Evolutionary conservation across 2,329 filamentous ascomycete species (phyloP).

Genomic region (Pseudophaeomoniella oleicola): DNA sequence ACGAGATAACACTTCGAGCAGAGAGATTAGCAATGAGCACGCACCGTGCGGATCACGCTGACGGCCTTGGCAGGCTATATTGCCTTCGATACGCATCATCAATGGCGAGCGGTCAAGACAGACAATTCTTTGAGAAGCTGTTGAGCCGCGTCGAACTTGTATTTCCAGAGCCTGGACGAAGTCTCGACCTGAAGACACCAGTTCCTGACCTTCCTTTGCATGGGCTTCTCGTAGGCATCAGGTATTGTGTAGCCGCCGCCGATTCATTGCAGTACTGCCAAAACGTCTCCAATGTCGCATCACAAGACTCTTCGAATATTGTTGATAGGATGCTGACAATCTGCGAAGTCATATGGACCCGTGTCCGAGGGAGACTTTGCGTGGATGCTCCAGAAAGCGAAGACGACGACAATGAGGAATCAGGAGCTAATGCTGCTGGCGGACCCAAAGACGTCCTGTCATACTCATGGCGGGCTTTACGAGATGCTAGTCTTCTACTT

Average conservation of each 20-base stretch:
- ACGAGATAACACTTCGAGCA: not conserved
- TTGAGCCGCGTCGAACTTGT: not conserved
- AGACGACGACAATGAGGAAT: conserved; percentile 42
- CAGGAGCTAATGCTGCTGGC: conserved; percentile 55
- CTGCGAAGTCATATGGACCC: conserved; percentile 59
- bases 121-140: not conserved
- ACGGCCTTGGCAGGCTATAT: conserved; percentile 69
- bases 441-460: conserved; percentile 78
- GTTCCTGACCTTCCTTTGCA: conserved; percentile 1
- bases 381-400: conserved; percentile 91
- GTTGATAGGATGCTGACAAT: conserved; percentile 37
- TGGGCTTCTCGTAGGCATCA: not conserved
- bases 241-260: not conserved
- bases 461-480: conserved; percentile 89
- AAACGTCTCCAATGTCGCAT: not conserved
- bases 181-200: not conserved
- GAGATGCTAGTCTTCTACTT: conserved; percentile 55
- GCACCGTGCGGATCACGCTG: conserved; percentile 78
- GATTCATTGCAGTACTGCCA: not conserved
- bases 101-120: not conserved
- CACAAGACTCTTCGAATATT: not conserved
- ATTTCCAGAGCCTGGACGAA: not conserved
- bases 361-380: conserved; percentile 66
- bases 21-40: conserved; percentile 29
- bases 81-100: conserved; percentile 47